These are phyloP conservation scores for Achlya hypogyna DNA, from an alignment of 352 stramenopile genomes.

Conservation along the genomic window DNA sequence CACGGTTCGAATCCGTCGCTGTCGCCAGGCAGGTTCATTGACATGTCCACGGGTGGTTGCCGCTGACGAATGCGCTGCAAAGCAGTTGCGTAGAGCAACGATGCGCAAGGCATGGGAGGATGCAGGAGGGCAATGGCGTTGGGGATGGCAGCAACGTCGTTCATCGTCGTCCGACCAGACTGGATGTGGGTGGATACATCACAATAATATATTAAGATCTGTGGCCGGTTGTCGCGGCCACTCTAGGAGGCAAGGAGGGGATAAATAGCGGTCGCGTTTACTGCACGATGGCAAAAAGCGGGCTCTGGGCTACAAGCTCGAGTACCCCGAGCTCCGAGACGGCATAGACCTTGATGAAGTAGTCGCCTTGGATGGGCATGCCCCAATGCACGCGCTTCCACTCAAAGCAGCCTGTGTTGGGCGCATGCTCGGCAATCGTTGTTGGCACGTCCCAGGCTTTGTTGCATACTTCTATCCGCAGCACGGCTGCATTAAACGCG, in stretches of 20 bases:
- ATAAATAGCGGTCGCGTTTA: constrained; percentile 1
- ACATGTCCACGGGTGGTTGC: too few species aligned
- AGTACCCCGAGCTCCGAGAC: constrained; percentile 38
- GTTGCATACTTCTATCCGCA: constrained; percentile 83
- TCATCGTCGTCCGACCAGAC: too few species aligned
- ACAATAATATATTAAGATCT: constrained; percentile 7
- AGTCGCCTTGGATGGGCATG: constrained; percentile 74
- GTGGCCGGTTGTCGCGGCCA: too few species aligned
- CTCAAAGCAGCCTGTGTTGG: constrained; percentile 57
- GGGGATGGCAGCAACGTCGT: neutral
- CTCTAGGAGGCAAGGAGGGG: neutral
- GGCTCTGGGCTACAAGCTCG: constrained; percentile 11
- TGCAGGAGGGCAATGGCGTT: too few species aligned
- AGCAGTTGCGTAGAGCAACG: too few species aligned
- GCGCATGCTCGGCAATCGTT: constrained; percentile 50
- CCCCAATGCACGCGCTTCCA: constrained; percentile 80
- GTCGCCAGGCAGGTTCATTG: too few species aligned
- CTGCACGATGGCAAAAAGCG: constrained; percentile 14
- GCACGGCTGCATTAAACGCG: neutral
- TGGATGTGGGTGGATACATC: too few species aligned
- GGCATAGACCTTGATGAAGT: constrained; percentile 86
- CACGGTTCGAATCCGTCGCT: too few species aligned
- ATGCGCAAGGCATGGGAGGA: too few species aligned
- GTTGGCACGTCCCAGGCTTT: constrained; percentile 70
- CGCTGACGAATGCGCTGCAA: too few species aligned